phyloP scores from a whole-genome alignment of 2,329 filamentous ascomycete species.

The Pseudogymnoascus sp. region DNA sequence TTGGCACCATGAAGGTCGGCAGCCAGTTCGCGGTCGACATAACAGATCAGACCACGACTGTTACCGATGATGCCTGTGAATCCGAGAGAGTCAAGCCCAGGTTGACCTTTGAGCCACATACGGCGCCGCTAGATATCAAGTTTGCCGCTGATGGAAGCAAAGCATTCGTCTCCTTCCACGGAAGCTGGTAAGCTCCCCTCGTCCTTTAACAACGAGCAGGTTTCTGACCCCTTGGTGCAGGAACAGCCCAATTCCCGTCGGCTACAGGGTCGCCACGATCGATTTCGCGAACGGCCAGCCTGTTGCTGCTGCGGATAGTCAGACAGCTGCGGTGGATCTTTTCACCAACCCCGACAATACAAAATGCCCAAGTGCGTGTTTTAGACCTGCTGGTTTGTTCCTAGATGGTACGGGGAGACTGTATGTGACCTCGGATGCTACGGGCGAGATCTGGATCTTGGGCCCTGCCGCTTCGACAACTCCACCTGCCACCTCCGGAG shows the following conservation, averaged over 20 bases:
- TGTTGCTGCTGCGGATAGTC: slow-evolving; percentile 33
- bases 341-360: slow-evolving; percentile 44
- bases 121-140: slow-evolving; percentile 62
- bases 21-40: slow-evolving; percentile 40
- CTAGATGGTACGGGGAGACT: slow-evolving; percentile 46
- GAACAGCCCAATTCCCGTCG: slow-evolving; percentile 29
- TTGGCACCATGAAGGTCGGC: slow-evolving; percentile 36
- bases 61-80: slow-evolving; percentile 39
- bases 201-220: slow-evolving; percentile 10
- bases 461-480: slow-evolving; percentile 16
- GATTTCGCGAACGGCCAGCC: slow-evolving; percentile 37
- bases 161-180: slow-evolving; percentile 64
- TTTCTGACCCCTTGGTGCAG: slow-evolving; percentile 14
- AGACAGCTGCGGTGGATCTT: slow-evolving; percentile 40
- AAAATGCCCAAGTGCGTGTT: slow-evolving; percentile 46
- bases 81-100: slow-evolving; percentile 39
- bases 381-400: slow-evolving; percentile 53
- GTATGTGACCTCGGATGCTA: slow-evolving; percentile 54
- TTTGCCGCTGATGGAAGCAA: slow-evolving; percentile 50
- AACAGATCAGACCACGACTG: slow-evolving; percentile 23
- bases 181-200: slow-evolving; percentile 47
- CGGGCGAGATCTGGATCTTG: slow-evolving; percentile 57
- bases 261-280: slow-evolving; percentile 37
- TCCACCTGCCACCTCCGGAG: neutral
- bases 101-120: slow-evolving; percentile 57